Conservation (phyloP, 768 basidiomycete genomes). For the Tremella mesenterica region DNA sequence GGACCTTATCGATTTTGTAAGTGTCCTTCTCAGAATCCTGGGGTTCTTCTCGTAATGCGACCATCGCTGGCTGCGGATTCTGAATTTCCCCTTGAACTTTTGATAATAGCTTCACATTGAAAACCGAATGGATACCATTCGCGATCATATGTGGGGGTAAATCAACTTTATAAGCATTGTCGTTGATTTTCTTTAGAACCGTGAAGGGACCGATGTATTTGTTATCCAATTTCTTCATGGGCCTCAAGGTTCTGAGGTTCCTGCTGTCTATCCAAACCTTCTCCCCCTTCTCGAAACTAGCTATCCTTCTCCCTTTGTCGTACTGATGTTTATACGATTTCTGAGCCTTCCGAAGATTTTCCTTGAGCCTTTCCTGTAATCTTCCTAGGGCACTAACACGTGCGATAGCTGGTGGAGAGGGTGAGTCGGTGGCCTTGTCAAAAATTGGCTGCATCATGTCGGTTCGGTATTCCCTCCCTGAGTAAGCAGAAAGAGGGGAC, state of each 20-base stretch:
- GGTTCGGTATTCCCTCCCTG: background rate
- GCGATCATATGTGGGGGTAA: no score
- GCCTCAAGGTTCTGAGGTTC: conserved; percentile 16
- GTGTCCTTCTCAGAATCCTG: no score
- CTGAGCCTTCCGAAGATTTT: background rate
- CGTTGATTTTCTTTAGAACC: background rate
- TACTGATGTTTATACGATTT: background rate
- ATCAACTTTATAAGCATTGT: background rate
- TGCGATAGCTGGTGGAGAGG: background rate
- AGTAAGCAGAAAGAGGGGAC: no score
- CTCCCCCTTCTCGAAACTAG: conserved; percentile 26
- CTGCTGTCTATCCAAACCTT: conserved; percentile 28
- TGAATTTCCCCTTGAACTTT: no score
- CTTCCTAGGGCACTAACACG: background rate
- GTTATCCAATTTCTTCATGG: conserved; percentile 21
- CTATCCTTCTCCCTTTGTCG: background rate
- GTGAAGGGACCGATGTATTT: conserved; percentile 15
- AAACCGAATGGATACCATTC: background rate
- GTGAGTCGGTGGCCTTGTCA: background rate
- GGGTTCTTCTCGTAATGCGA: no score
- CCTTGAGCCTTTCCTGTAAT: background rate
- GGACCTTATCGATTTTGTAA: no score
- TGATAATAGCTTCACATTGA: background rate
- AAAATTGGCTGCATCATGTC: background rate
- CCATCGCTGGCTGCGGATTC: no score